Percentiles rank a stretch among this genome's conserved stretches.
Evolutionary conservation across 2,329 filamentous ascomycete species (phyloP).

Genomic region (Claviceps paspali): DNA sequence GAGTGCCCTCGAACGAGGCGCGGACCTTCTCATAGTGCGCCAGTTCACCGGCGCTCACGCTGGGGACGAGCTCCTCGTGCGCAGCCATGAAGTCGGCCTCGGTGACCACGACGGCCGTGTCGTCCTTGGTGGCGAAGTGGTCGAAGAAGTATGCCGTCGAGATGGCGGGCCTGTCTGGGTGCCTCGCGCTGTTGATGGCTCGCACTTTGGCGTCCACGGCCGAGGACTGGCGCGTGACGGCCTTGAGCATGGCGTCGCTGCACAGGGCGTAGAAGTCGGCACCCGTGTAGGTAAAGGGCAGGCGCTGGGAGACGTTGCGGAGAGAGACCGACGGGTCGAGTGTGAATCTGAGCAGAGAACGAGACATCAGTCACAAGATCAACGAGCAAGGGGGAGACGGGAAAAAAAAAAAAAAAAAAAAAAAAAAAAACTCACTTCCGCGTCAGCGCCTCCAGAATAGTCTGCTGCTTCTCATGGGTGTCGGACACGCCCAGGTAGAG

Average conservation of each 20-base stretch:
- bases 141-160: slow-evolving; percentile 94
- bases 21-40: slow-evolving; percentile 81
- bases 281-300: slow-evolving; percentile 94
- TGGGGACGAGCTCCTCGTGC: slow-evolving; percentile 74
- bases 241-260: slow-evolving; percentile 97
- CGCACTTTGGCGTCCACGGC: slow-evolving; percentile 73
- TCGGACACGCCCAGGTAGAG: slow-evolving; percentile 92
- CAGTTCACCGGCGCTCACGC: slow-evolving; percentile 82
- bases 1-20: slow-evolving; percentile 58
- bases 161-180: slow-evolving; percentile 31
- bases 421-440: slow-evolving; percentile 59
- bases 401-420: neutral
- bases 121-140: slow-evolving; percentile 67
- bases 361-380: too few species aligned
- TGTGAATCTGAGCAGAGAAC: slow-evolving; percentile 49
- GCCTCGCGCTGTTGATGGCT: slow-evolving; percentile 43
- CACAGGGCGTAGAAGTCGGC: slow-evolving; percentile 95
- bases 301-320: slow-evolving; percentile 51
- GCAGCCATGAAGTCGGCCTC: slow-evolving; percentile 79
- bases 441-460: slow-evolving; percentile 84
- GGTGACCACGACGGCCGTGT: slow-evolving; percentile 74
- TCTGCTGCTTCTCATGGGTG: slow-evolving; percentile 91
- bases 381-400: neutral
- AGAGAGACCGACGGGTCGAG: slow-evolving; percentile 70
- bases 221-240: slow-evolving; percentile 78